These are phyloP conservation scores for Cladosporium oxysporum DNA, from an alignment of 2,329 filamentous ascomycete species.

Conservation along the genomic window DNA sequence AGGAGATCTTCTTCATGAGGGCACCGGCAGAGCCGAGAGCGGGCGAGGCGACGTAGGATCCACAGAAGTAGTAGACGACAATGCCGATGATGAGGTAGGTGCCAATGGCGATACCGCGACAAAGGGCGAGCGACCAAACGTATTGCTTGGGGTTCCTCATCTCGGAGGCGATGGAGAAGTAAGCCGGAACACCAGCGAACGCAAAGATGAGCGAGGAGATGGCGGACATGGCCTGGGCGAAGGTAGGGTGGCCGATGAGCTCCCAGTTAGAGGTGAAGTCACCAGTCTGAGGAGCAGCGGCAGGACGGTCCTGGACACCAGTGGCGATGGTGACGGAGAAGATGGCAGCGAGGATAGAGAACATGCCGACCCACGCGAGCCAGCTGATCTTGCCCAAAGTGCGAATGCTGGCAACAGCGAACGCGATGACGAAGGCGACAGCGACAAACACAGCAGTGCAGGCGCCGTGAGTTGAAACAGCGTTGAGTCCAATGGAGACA, in stretches of 20 bases:
- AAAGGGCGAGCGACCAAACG: slow-evolving; percentile 58
- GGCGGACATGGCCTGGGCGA: slow-evolving; percentile 58
- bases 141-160: slow-evolving; percentile 63
- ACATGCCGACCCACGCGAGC: slow-evolving; percentile 63
- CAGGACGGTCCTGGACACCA: slow-evolving; percentile 58
- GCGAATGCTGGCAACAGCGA: slow-evolving; percentile 12
- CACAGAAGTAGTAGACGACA: slow-evolving; percentile 63
- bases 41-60: slow-evolving; percentile 63
- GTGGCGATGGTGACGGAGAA: slow-evolving; percentile 52
- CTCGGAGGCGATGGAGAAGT: slow-evolving; percentile 65
- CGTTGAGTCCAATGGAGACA: slow-evolving; percentile 61
- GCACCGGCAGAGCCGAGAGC: slow-evolving; percentile 62
- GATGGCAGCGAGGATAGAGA: slow-evolving; percentile 58
- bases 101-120: slow-evolving; percentile 59
- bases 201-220: slow-evolving; percentile 62
- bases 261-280: slow-evolving; percentile 61
- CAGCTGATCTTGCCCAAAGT: slow-evolving; percentile 51
- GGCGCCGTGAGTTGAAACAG: slow-evolving; percentile 57
- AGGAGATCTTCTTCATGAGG: slow-evolving; percentile 62
- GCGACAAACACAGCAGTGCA: slow-evolving; percentile 57
- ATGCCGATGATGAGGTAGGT: slow-evolving; percentile 61
- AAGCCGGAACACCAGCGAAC: slow-evolving; percentile 60
- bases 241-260: slow-evolving; percentile 58
- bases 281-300: slow-evolving; percentile 61
- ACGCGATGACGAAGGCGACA: slow-evolving; percentile 12